Base-by-base conservation (phyloP, 2,329 filamentous ascomycete species). In the Mycosphaerelloides madeirae region DNA sequence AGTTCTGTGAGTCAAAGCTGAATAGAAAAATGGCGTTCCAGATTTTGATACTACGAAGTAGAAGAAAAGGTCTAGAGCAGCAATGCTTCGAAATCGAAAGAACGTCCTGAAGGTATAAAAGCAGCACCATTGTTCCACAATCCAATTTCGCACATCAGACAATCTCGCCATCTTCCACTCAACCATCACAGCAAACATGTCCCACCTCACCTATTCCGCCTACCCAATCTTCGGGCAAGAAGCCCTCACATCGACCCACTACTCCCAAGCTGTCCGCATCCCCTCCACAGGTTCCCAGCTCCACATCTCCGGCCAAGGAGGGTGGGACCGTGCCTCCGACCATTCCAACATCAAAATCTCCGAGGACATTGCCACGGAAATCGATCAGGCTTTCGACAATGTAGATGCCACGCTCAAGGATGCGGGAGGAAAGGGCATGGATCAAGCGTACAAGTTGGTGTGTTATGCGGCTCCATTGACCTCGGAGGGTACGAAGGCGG, bases 261-360 rank as follows among this genome's bases (percentile, higher is more conserved):
- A 37, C 18, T 22, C 19, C 14, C 34, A 37, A 37, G 34, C 34
- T 18, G 34, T 37, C 34, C 34, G 19, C 16, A 7, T 37, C 3
- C 34, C 34, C 8, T 22, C 34, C 14, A 25, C 22, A 9, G 34
- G 34, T 13, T 22, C 34, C 3, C 19, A 18, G 6, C 34, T 37
- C 7, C 34, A 37, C 34, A 37, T 37, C 18, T 37, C 34, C 34
- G 34, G 34, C 3, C 34, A 37, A 37, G 34, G 34, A 9, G 34
- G 34, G 13, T 37, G 34, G 34, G 34, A 37, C 18, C 15, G 34
- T 6, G 22, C 22, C 22, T 25, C 22, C 9, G 22, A 25, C 22
- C 22, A 25, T 9, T 13, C 16, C 8, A 37, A 13, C 4, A 18
- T 37, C 9, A 22, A 7, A 4, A 22, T 37, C 14, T 22, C 34